phyloP scores from a whole-genome alignment of 805 yeast species.

The Lipomyces mesembrius region DNA sequence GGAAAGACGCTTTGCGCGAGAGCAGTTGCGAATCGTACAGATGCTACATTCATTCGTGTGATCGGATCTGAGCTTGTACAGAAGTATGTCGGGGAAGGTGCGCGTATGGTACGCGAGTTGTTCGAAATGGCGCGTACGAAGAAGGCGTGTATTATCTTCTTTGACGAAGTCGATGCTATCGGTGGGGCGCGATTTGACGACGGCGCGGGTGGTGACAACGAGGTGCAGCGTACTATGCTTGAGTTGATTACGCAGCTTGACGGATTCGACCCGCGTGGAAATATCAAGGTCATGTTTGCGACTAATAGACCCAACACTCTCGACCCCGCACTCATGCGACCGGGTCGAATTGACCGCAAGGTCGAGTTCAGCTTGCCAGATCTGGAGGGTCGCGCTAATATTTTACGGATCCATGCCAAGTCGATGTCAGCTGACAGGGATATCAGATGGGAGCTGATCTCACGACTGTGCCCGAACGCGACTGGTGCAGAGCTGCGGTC shows the following conservation, averaged over 20 bases:
- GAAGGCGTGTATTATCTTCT: conserved; percentile 96
- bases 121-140: conserved; percentile 99
- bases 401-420: conserved; percentile 95
- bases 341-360: conserved; percentile 98
- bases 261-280: conserved; percentile 98
- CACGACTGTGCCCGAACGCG: conserved; percentile 95
- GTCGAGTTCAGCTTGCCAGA: conserved; percentile 97
- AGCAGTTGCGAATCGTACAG: conserved; percentile 99
- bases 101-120: conserved; percentile 97
- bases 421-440: conserved; percentile 97
- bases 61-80: conserved; percentile 98
- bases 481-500: conserved; percentile 99
- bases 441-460: conserved; percentile 97
- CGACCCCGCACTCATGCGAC: conserved; percentile 96
- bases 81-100: conserved; percentile 99
- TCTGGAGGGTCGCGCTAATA: conserved; percentile 96
- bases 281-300: conserved; percentile 99
- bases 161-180: conserved; percentile 98
- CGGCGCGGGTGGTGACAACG: conserved; percentile 98
- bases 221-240: conserved; percentile 98
- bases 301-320: conserved; percentile 97
- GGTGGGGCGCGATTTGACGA: conserved; percentile 99
- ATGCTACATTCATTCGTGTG: conserved; percentile 96
- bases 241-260: conserved; percentile 96
- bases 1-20: conserved; percentile 98